Percentiles rank a stretch among this genome's conserved stretches.
Evolutionary conservation across 2,329 filamentous ascomycete genomes (phyloP).

Genomic region (Trichoderma aggressivum): DNA sequence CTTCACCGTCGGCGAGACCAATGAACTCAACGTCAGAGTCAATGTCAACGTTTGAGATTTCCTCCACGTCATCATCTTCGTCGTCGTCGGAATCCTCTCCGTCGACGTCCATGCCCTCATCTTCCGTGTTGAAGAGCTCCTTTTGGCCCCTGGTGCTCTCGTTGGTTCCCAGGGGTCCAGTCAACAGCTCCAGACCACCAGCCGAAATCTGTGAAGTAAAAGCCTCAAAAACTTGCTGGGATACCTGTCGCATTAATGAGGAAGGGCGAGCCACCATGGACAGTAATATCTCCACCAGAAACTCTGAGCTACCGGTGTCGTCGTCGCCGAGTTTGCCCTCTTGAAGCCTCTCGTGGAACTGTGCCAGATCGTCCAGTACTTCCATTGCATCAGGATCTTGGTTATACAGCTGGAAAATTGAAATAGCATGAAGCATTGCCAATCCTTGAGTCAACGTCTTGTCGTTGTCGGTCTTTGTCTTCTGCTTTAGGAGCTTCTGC

Average conservation of each 20-base stretch:
- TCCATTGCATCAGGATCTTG: conserved; percentile 82
- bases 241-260: conserved; percentile 77
- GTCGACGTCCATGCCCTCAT: conserved; percentile 55
- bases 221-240: conserved; percentile 80
- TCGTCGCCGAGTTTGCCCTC: conserved; percentile 44
- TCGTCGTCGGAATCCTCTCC: conserved; percentile 43
- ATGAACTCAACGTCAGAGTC: conserved; percentile 51
- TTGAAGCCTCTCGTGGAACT: conserved; percentile 67
- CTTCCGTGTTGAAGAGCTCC: conserved; percentile 73
- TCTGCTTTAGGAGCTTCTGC: conserved; percentile 48
- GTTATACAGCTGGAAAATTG: conserved; percentile 85
- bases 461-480: conserved; percentile 34
- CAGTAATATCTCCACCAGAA: conserved; percentile 84
- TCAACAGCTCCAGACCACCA: conserved; percentile 64
- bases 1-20: conserved; percentile 42
- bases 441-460: conserved; percentile 58
- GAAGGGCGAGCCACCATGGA: conserved; percentile 85
- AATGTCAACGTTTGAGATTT: conserved; percentile 40
- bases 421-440: conserved; percentile 76
- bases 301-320: conserved; percentile 59
- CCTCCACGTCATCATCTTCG: conserved; percentile 41
- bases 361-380: conserved; percentile 75
- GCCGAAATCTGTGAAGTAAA: conserved; percentile 74
- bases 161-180: conserved; percentile 69
- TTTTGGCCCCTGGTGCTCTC: conserved; percentile 82